Conservation (phyloP, 139 green algal genomes). For the Cymbomonas tetramitiformis region DNA sequence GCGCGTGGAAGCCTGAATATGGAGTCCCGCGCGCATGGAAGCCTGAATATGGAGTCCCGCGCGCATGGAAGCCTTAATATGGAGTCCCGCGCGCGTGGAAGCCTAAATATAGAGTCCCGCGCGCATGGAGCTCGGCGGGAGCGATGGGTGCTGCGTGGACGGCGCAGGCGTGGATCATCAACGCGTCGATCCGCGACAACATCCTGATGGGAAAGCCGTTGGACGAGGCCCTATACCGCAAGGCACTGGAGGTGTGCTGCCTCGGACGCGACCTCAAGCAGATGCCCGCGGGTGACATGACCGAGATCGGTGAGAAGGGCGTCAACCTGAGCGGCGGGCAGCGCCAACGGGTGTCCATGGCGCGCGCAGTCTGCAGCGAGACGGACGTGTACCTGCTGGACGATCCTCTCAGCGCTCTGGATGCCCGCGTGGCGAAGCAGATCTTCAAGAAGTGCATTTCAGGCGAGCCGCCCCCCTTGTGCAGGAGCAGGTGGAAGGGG, state of each 20-base stretch:
- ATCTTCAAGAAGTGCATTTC: slow-evolving; percentile 56
- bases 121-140: too few relatives aligned
- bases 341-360: slow-evolving; percentile 39
- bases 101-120: too few relatives aligned
- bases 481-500: too few relatives aligned
- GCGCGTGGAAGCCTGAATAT: too few relatives aligned
- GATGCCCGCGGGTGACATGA: slow-evolving; percentile 38
- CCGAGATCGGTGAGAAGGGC: slow-evolving; percentile 37
- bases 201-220: slow-evolving; percentile 30
- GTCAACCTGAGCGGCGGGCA: slow-evolving; percentile 24
- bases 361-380: slow-evolving; percentile 64
- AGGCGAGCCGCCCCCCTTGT: too few relatives aligned
- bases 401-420: slow-evolving; percentile 76
- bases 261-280: slow-evolving; percentile 16
- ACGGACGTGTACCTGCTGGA: slow-evolving; percentile 80
- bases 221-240: slow-evolving; percentile 23
- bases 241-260: slow-evolving; percentile 13
- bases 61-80: too few relatives aligned
- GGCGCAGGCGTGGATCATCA: slow-evolving; percentile 44
- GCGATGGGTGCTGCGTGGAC: too few relatives aligned
- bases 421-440: slow-evolving; percentile 64
- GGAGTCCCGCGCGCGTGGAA: too few relatives aligned
- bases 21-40: too few relatives aligned
- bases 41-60: too few relatives aligned
- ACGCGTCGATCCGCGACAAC: slow-evolving; percentile 34